These are phyloP conservation scores for Trichoderma breve DNA, from an alignment of 2,329 filamentous ascomycete genomes.

Conservation along the genomic window DNA sequence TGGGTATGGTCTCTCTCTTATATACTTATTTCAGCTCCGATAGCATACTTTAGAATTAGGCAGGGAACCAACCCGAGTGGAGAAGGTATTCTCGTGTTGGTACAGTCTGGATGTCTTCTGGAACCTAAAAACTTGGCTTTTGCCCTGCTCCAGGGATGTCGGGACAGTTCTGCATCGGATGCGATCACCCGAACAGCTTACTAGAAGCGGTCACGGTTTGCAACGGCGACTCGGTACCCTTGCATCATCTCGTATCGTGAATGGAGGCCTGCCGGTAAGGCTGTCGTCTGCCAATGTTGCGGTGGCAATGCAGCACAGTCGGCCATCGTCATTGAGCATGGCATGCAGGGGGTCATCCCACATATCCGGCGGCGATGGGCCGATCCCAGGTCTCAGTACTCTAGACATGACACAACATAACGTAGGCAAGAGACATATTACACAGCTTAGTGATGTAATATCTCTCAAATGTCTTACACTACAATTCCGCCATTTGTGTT, in stretches of 20 bases:
- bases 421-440: neutral
- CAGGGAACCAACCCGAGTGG: neutral
- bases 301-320: constrained; percentile 7
- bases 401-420: neutral
- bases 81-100: neutral
- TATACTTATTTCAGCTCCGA: neutral
- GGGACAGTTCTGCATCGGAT: neutral
- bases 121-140: neutral
- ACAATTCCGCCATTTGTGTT: neutral
- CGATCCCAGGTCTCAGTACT: neutral
- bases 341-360: neutral
- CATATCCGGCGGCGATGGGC: neutral
- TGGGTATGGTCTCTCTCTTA: neutral
- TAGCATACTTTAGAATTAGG: too few relatives aligned
- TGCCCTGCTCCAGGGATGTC: neutral
- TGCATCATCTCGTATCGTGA: neutral
- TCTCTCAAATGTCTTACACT: neutral
- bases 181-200: constrained; percentile 7
- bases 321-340: constrained; percentile 6
- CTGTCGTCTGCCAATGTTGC: neutral
- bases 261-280: neutral
- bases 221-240: neutral
- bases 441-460: neutral
- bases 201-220: neutral
- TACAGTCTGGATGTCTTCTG: neutral